Evolutionary conservation across 1,139 yeast species (phyloP), one percentile per base, ranked within the genome.

Genomic region (Scheffersomyces illinoinensis): DNA sequence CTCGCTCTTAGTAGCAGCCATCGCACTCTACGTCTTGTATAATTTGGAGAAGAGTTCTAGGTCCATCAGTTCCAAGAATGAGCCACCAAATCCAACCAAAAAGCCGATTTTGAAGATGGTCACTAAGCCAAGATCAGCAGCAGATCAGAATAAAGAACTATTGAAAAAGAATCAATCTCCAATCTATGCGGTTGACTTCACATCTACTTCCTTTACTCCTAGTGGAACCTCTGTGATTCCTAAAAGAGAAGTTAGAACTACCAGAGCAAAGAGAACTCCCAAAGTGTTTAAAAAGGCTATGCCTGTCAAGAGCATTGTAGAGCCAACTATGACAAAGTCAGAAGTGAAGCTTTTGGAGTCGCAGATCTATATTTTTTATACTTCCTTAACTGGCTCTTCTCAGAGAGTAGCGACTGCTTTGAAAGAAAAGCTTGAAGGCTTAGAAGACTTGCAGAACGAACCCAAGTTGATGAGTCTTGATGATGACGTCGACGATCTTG

Each of bases 401-500:
- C 88, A 88, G 65, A 78, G 91, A 65, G 83, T 87, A 33, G 97
- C 97, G 4, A 77, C 78, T 47, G 68, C 75, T 12, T 72, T 90
- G 39, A 66, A 71, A 49, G 79, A 83, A 1, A 73, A 75, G 47
- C 71, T 82, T 23, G 50, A 56, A 10, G 67, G 70, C 24, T 59
- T 81, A 47, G 70, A 66, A 3, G 79, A 71, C 1, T 69, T 86
- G 59, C 66, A 66, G 5, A 71, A 54, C 5, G 71, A 74, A n/a
- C 90, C 95, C 5, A 82, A 78, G 56, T 69, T 91, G 52, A 65
- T 88, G 57, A 89, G 91, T 70, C 74, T 93, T 56, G 89, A 85
- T 64, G 97, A 93, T 68, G 97, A 93, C 67, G 79, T 93, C 21
- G 91, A 89, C 63, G 97, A 93, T 72, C 76, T 91, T 58, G 98